Percentiles rank a stretch among this genome's conserved stretches.
These are phyloP conservation scores for Apophysomyces elegans DNA, from an alignment of 371 early-diverging fungal species.

Conservation along the genomic window DNA sequence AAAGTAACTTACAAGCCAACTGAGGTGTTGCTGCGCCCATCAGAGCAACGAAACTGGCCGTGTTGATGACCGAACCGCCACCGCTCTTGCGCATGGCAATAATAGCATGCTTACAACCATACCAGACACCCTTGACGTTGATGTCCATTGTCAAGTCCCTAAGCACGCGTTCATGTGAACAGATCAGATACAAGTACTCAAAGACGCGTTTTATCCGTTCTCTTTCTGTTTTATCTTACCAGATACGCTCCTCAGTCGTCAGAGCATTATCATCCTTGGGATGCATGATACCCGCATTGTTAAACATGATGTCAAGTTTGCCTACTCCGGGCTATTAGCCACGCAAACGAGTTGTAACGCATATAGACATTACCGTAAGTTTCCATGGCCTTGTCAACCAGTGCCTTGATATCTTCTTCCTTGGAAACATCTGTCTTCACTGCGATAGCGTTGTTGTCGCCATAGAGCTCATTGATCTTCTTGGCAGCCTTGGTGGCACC, in stretches of 20 bases:
- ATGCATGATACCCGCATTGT: conserved; percentile 94
- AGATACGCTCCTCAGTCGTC: conserved; percentile 78
- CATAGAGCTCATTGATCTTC: conserved; percentile 47
- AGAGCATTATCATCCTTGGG: conserved; percentile 83
- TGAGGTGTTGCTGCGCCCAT: conserved; percentile 92
- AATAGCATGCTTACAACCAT: conserved; percentile 85
- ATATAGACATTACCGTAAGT: conserved; percentile 60
- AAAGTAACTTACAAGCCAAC: conserved; percentile 69
- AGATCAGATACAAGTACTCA: neutral
- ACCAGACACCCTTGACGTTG: conserved; percentile 94
- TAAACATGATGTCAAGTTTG: conserved; percentile 82
- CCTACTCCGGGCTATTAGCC: conserved; percentile 34
- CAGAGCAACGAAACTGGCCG: conserved; percentile 83
- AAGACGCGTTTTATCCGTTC: too few species aligned
- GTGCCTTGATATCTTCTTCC: conserved; percentile 72
- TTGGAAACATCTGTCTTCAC: conserved; percentile 73
- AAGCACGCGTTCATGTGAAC: neutral
- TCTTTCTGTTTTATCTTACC: conserved; percentile 45
- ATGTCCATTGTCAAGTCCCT: conserved; percentile 80
- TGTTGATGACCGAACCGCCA: conserved; percentile 87
- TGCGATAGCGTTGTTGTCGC: conserved; percentile 45
- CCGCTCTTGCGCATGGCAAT: conserved; percentile 75
- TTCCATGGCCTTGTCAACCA: conserved; percentile 72
- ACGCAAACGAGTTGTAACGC: neutral
- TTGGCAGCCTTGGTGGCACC: conserved; percentile 54